Percentiles rank a stretch among this genome's conserved stretches.
These are phyloP conservation scores for Lachancea mirantina DNA, from an alignment of 805 yeast species.

Conservation along the genomic window DNA sequence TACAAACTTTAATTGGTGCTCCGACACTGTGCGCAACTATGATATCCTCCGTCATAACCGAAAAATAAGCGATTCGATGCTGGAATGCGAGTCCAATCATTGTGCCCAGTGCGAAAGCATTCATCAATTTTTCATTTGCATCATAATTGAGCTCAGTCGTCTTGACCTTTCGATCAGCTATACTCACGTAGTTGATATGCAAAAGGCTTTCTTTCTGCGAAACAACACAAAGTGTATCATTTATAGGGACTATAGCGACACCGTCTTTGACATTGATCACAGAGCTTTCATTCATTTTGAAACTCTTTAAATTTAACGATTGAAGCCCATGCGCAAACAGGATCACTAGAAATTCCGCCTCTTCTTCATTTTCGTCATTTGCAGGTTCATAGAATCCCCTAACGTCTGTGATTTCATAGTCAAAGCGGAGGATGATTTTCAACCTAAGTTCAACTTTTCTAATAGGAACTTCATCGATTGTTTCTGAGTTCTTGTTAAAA, in stretches of 20 bases:
- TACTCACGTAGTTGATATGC: conserved; percentile 14
- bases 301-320: conserved; percentile 20
- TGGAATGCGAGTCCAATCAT: conserved; percentile 15
- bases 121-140: conserved; percentile 6
- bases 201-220: conserved; percentile 8
- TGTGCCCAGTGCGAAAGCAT: conserved; percentile 11
- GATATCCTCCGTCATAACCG: conserved; percentile 12
- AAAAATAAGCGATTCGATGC: conserved; percentile 15
- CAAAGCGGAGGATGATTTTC: conserved; percentile 29
- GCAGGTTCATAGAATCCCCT: conserved; percentile 19
- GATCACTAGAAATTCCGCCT: conserved; percentile 22
- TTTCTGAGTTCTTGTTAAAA: conserved; percentile 15
- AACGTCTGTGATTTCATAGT: conserved; percentile 23
- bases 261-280: conserved; percentile 21
- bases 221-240: conserved; percentile 17
- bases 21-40: conserved; percentile 12
- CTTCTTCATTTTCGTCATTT: conserved; percentile 12
- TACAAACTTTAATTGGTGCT: conserved; percentile 17
- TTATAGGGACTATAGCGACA: conserved; percentile 13
- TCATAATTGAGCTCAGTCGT: conserved; percentile 9
- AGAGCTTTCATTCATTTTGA: conserved; percentile 21
- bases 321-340: conserved; percentile 29
- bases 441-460: conserved; percentile 26
- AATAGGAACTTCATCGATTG: conserved; percentile 27
- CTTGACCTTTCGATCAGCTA: conserved; percentile 11